phyloP scores from a whole-genome alignment of 495 filamentous ascomycete species.

The Chaetomium fimeti region DNA sequence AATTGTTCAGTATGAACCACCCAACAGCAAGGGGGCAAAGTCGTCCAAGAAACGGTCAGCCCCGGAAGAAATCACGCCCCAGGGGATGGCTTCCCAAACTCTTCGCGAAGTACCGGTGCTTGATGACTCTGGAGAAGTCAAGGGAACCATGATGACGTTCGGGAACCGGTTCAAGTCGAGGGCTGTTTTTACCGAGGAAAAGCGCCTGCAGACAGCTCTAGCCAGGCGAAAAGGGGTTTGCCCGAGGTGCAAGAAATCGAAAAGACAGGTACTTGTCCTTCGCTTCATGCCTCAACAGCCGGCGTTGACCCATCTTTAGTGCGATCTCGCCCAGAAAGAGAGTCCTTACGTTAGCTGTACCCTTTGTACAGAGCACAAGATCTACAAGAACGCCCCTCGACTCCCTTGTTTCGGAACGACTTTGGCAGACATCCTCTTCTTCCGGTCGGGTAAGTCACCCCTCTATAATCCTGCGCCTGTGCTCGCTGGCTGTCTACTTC shows the following conservation, averaged over 20 bases:
- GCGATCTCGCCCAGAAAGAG: constrained; percentile 27
- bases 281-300: background rate
- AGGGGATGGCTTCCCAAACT: constrained; percentile 12
- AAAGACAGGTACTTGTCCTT: constrained; percentile 28
- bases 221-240: constrained; percentile 34
- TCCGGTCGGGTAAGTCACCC: constrained; percentile 26
- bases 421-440: constrained; percentile 32
- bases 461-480: background rate
- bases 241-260: constrained; percentile 28
- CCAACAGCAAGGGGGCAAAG: background rate
- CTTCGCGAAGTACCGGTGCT: constrained; percentile 19
- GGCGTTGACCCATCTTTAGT: constrained; percentile 22
- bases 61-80: constrained; percentile 6
- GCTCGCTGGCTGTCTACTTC: background rate
- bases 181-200: constrained; percentile 22
- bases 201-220: constrained; percentile 26
- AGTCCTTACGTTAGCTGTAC: constrained; percentile 27
- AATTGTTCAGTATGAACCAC: constrained; percentile 28
- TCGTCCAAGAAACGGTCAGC: constrained; percentile 24
- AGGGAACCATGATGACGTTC: constrained; percentile 27
- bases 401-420: constrained; percentile 32
- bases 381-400: constrained; percentile 29
- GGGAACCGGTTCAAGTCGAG: constrained; percentile 23
- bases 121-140: constrained; percentile 23
- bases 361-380: constrained; percentile 22